A percentile compares a stretch with the other conserved stretches of the same genome.
Conservation (phyloP, 768 basidiomycete species). For the Tulasnella calospora region DNA sequence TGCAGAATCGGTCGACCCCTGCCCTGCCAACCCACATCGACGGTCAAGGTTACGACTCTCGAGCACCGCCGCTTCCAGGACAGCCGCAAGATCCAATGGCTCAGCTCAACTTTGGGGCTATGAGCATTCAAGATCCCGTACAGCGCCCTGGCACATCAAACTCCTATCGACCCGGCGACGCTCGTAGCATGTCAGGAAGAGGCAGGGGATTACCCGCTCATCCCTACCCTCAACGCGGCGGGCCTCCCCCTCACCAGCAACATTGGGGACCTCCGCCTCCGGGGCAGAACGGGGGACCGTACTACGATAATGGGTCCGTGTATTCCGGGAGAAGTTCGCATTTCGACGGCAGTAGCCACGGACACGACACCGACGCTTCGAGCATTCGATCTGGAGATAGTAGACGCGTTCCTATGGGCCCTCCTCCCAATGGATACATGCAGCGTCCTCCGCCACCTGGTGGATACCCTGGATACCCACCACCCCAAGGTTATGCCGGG, state of each 20-base stretch:
- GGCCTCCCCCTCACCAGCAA: slow-evolving; percentile 4
- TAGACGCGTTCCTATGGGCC: slow-evolving; percentile 8
- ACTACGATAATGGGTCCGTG: background rate
- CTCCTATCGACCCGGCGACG: background rate
- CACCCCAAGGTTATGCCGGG: slow-evolving; percentile 21
- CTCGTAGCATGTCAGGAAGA: background rate
- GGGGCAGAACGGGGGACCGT: background rate
- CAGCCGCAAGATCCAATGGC: slow-evolving; percentile 30
- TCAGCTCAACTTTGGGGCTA: slow-evolving; percentile 41
- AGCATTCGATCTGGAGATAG: slow-evolving; percentile 16
- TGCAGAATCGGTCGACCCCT: slow-evolving; percentile 17
- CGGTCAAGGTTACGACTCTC: background rate
- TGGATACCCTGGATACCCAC: slow-evolving; percentile 28
- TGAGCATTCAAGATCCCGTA: slow-evolving; percentile 36
- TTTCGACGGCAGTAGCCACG: background rate
- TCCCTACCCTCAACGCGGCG: slow-evolving; percentile 31
- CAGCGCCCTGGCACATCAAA: background rate
- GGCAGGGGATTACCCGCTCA: background rate
- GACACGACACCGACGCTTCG: slow-evolving; percentile 9
- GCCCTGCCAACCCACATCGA: background rate
- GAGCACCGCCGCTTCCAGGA: background rate
- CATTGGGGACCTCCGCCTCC: background rate
- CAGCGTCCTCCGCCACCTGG: slow-evolving; percentile 26
- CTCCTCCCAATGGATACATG: slow-evolving; percentile 19
- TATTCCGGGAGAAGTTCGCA: slow-evolving; percentile 9